Evolutionary conservation across 768 basidiomycete genomes (phyloP).

Genomic region (Mycena polygramma): DNA sequence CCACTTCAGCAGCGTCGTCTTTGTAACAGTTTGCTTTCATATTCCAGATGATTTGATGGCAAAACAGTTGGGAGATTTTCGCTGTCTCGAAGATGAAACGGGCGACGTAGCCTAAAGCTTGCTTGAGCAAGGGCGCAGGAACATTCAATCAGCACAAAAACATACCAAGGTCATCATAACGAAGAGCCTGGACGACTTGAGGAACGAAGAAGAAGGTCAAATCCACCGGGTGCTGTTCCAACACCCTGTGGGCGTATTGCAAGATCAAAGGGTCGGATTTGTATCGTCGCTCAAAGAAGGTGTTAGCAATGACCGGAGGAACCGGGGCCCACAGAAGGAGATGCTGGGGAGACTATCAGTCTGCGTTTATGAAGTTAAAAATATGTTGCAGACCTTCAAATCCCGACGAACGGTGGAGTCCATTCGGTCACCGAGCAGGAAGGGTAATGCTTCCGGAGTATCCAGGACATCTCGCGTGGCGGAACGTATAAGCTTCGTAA

Average conservation of each 20-base stretch:
- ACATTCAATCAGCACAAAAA: not conserved
- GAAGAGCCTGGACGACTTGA: conserved; percentile 96
- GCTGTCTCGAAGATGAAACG: conserved; percentile 97
- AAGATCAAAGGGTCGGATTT: conserved; percentile 86
- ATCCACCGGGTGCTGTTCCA: conserved; percentile 95
- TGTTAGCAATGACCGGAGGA: conserved; percentile 84
- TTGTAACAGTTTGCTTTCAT: conserved; percentile 99
- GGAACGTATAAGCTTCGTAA: conserved; percentile 79
- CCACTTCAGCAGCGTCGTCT: conserved; percentile 89
- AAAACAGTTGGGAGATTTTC: conserved; percentile 97
- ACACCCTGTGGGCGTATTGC: conserved; percentile 96
- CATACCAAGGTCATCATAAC: conserved; percentile 89
- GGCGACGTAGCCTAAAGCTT: conserved; percentile 83
- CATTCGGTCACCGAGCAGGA: conserved; percentile 81
- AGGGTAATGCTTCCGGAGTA: conserved; percentile 84
- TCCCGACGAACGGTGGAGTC: conserved; percentile 72
- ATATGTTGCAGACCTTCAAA: conserved; percentile 64
- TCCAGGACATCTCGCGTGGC: conserved; percentile 78
- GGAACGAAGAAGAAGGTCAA: conserved; percentile 99
- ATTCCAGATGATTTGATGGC: conserved; percentile 99
- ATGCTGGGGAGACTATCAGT: conserved; percentile 62
- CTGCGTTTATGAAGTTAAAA: not conserved
- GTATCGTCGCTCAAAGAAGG: conserved; percentile 89
- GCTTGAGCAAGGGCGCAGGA: not conserved
- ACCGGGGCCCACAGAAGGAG: conserved; percentile 91